Conservation (phyloP, 495 filamentous ascomycete species). For the Viridothelium virens region DNA sequence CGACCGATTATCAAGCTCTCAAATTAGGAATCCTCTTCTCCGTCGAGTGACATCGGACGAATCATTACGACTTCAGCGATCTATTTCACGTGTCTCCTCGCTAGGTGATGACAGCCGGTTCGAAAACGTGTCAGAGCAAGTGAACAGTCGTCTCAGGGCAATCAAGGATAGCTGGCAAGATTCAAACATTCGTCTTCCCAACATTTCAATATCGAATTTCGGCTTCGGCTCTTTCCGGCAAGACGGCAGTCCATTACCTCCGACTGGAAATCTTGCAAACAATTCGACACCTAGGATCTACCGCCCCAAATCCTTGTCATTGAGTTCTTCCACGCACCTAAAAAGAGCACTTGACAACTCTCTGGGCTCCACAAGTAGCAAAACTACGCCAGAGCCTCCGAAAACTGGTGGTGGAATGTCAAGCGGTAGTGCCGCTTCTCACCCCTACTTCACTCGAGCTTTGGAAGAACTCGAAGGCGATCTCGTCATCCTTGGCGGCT, state of each 20-base stretch:
- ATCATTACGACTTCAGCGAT: conserved; percentile 49
- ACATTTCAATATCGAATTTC: conserved; percentile 34
- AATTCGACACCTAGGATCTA: neutral
- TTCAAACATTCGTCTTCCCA: conserved; percentile 61
- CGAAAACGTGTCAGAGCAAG: conserved; percentile 64
- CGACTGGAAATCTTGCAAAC: neutral
- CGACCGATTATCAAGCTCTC: neutral
- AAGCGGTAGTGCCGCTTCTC: conserved; percentile 14
- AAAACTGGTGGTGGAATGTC: conserved; percentile 5
- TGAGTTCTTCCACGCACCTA: neutral
- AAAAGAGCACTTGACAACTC: neutral
- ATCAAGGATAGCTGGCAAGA: conserved; percentile 83
- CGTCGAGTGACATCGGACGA: conserved; percentile 66
- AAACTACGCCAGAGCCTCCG: neutral
- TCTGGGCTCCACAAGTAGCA: neutral
- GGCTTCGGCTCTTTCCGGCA: conserved; percentile 34
- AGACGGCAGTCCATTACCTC: neutral
- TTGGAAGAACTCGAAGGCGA: conserved; percentile 70
- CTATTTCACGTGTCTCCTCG: conserved; percentile 68
- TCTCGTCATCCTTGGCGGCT: conserved; percentile 83
- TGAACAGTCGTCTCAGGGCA: conserved; percentile 83
- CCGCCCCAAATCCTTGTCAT: neutral
- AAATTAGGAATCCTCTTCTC: conserved; percentile 29
- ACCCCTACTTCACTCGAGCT: conserved; percentile 54
- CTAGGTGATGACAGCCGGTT: conserved; percentile 83